Evolutionary conservation across 2,329 filamentous ascomycete genomes (phyloP), one percentile per base, ranked within the genome.

Genomic region (Diaporthe sp.): DNA sequence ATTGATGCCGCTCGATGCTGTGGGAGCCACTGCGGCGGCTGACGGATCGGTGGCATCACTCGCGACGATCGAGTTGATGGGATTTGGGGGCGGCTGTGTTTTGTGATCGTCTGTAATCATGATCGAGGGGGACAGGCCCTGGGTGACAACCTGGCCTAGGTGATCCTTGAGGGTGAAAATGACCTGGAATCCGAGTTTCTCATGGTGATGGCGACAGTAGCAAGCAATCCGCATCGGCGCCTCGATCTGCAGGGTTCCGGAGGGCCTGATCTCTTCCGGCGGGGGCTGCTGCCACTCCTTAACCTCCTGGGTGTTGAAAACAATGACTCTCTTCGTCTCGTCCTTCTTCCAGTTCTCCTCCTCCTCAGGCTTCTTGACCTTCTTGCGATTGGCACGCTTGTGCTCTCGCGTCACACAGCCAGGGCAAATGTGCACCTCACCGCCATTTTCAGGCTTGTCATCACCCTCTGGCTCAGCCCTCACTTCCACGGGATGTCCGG

Each of bases 51-150:
- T 25, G 25, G 61, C 39, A n/a, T 67, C 42, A 28, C 57, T 61
- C 17, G 75, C 37, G 25, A 60, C 63, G n/a, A 72, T 49, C 13
- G 73, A 53, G 76, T 73, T 76, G 72, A 60, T 58, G 74, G 57
- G 76, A 61, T 82, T 71, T 70, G 87, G 84, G 70, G 88, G 83
- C 75, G 85, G 83, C 80, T 95, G 94, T 10, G 95, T 98, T 86
- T 98, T 98, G 87, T 98, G 96, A 81, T 99, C 96, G 82, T 99
- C 96, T 1, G 97, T 98, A 78, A 98, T 98, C 90, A 98, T 96
- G 78, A 98, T 98, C 0, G 95, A 94, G 73, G 93, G 92, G 28
- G 95, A 95, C 78, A 98, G 93, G 71, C 92, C 92, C 84, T 99
- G 96, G 9, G 95, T 94, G 58, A 98, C 87, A 44, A 98, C 86